Base-by-base conservation (phyloP, 805 yeast species). In the Metschnikowia picachoensis region DNA sequence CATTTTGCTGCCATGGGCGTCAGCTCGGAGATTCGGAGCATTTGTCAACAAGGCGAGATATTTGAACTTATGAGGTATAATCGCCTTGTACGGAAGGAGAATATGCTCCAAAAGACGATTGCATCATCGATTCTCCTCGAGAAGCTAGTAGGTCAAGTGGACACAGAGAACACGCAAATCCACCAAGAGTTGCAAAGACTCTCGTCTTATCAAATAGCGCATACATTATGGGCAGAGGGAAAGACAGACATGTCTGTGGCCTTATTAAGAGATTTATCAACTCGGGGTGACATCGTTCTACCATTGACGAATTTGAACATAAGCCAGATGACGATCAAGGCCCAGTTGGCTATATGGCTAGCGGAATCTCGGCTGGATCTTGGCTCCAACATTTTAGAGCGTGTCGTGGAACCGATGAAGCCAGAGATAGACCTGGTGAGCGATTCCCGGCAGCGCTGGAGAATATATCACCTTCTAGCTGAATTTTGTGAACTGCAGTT, bases 401-500 rank as follows among this genome's bases (percentile, higher is more conserved):
- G 72, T 6, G 84, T 83, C 57, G 80, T 88, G 14, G 65, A 70
- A 6, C 75, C 79, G 1, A 72, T 76, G n/a, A 66, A 61, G 4
- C 40, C 51, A 1, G 57, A 37, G 45, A 39, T 58, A 2, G 40
- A 33, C 3, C 37, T 35, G 12, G 51, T 60, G 8, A 34, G 41
- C 4, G 53, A 53, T 20, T 12, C 37, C 1, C 57, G 58, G 1
- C 66, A 64, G 30, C 58, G 64, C 35, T 78, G 82, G 0, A 62
- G 67, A 31, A 74, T 82, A 6, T 84, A 62, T 57, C 83, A 78
- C 49, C 69, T 73, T 2, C 74, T 85, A 54, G 97, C 91, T 0
- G 68, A 73, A 29, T 90, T 90, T 58, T 86, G 96, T 60, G 85
- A 85, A 55, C 64, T 69, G 7, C 91, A 87, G 55, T 64, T 77